Evolutionary conservation across 2,329 filamentous ascomycete species (phyloP).

Genomic region (Beauveria australis): DNA sequence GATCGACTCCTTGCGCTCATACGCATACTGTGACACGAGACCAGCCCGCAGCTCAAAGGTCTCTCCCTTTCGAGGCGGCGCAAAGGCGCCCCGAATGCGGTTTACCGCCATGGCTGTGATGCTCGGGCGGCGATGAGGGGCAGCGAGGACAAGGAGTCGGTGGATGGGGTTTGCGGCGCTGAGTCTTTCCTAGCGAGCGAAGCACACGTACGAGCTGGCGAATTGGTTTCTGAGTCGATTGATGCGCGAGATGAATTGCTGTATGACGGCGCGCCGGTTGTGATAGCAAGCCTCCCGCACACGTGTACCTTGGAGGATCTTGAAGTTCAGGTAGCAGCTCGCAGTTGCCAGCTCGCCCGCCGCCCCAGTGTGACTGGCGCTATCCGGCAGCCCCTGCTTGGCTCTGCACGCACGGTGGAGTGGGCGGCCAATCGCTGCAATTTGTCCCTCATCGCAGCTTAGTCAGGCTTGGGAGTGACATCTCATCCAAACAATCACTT

Average conservation of each 20-base stretch:
- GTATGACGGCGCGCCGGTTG: neutral
- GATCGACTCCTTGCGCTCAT: constrained; percentile 97
- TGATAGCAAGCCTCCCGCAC: constrained; percentile 7
- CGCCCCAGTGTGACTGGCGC: constrained; percentile 3
- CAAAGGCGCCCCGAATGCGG: constrained; percentile 88
- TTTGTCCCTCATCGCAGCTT: constrained; percentile 1
- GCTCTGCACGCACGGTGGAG: constrained; percentile 3
- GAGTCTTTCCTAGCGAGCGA: neutral
- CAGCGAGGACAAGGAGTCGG: constrained; percentile 13
- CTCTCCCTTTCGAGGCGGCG: constrained; percentile 89
- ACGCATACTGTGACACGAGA: constrained; percentile 96
- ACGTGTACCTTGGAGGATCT: constrained; percentile 10
- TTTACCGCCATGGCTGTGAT: constrained; percentile 74
- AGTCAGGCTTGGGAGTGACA: constrained; percentile 4
- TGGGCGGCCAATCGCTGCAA: neutral
- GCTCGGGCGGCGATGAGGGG: constrained; percentile 18
- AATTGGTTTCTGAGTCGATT: neutral
- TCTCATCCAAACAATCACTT: neutral
- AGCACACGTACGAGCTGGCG: neutral
- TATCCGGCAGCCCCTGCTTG: constrained; percentile 3
- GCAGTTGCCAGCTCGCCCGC: neutral
- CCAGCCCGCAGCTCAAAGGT: constrained; percentile 95
- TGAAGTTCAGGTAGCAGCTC: neutral
- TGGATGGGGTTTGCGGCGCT: neutral
- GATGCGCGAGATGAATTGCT: neutral